Evolutionary conservation across 345 rosid species (phyloP).

Genomic region (Syzygium aromaticum): DNA sequence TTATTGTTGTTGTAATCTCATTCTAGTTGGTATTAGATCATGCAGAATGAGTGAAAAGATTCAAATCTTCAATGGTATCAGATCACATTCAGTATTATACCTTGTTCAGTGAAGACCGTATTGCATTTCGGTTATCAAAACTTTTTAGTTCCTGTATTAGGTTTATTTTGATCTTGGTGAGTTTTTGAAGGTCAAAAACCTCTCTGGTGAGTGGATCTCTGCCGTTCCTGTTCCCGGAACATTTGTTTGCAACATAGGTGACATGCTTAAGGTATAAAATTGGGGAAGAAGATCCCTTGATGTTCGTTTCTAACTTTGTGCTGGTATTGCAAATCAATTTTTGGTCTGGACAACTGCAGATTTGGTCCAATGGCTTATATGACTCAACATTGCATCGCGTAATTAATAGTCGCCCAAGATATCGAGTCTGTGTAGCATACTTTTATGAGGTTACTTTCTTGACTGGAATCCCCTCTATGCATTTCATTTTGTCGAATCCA

Average conservation of each 20-base stretch:
- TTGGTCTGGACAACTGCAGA: constrained; percentile 27
- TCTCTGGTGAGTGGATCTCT: constrained; percentile 73
- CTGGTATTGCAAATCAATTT: neutral
- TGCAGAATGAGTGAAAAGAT: neutral
- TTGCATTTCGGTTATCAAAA: neutral
- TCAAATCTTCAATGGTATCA: neutral
- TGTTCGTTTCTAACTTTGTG: neutral
- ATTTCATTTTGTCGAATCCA: neutral
- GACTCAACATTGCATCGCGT: constrained; percentile 78
- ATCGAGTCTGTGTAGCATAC: constrained; percentile 61
- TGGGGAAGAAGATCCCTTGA: neutral
- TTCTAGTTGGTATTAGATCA: neutral
- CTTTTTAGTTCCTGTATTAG: neutral
- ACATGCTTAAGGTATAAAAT: constrained; percentile 73
- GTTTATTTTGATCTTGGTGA: neutral
- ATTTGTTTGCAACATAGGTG: constrained; percentile 88
- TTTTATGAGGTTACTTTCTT: constrained; percentile 61
- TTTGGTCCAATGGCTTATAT: constrained; percentile 70
- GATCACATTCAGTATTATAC: neutral
- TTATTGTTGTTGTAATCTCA: neutral
- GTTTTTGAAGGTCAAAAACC: constrained; percentile 60
- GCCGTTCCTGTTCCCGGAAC: constrained; percentile 82
- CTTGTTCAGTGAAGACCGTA: neutral
- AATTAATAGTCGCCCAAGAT: constrained; percentile 45
- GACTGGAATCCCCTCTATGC: neutral